Conservation (phyloP, 768 basidiomycete genomes). For the Xerocomus potaroensis region DNA sequence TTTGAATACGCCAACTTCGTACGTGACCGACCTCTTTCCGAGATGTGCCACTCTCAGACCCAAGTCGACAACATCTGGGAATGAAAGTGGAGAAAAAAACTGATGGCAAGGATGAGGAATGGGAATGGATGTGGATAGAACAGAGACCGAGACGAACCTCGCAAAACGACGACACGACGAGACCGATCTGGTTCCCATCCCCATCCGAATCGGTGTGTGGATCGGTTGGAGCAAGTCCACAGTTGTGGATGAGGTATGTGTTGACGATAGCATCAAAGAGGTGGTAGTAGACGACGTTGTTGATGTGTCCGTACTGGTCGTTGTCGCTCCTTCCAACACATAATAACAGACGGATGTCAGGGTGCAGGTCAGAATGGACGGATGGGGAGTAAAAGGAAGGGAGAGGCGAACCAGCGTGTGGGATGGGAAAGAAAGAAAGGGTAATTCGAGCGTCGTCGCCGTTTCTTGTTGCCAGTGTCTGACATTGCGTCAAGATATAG, state of each 20-base stretch:
- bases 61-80: constrained; percentile 66
- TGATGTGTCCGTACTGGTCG: constrained; percentile 79
- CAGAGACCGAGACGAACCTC: constrained; percentile 38
- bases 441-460: constrained; percentile 49
- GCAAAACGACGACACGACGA: constrained; percentile 76
- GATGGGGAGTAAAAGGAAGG: not conserved
- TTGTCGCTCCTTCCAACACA: constrained; percentile 66
- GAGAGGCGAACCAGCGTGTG: constrained; percentile 57
- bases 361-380: constrained; percentile 11
- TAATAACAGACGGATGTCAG: no score
- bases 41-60: constrained; percentile 65
- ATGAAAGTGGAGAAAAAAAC: constrained; percentile 72
- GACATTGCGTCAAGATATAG: no score
- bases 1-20: constrained; percentile 75
- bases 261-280: constrained; percentile 82
- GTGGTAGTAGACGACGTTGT: constrained; percentile 79
- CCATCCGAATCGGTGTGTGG: constrained; percentile 22
- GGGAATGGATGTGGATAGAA: not conserved
- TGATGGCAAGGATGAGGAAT: constrained; percentile 18
- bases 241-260: constrained; percentile 67
- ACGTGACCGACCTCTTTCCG: constrained; percentile 72
- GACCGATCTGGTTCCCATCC: constrained; percentile 48
- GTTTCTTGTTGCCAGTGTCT: constrained; percentile 28
- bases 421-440: constrained; percentile 56
- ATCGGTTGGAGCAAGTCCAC: constrained; percentile 48